Conservation (phyloP, 1,284 basidiomycete genomes). For the Rhodotorula glutinis region DNA sequence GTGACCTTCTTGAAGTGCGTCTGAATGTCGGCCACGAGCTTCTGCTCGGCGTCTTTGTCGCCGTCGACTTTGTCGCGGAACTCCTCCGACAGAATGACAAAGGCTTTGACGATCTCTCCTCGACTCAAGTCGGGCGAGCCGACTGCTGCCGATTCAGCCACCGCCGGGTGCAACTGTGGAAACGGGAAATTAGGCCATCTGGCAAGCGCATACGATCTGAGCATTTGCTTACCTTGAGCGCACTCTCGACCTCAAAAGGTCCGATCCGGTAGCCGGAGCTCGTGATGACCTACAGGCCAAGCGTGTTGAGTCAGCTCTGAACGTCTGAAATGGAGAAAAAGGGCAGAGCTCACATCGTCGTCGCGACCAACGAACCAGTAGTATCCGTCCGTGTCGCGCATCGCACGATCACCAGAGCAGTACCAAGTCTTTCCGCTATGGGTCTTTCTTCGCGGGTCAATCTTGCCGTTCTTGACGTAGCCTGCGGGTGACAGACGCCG, state of each 20-base stretch:
- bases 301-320: no score
- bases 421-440: constrained; percentile 36
- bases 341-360: constrained; percentile 25
- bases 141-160: constrained; percentile 37
- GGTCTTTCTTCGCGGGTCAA: constrained; percentile 27
- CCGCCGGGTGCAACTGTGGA: constrained; percentile 34
- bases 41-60: constrained; percentile 3
- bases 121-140: constrained; percentile 31
- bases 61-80: constrained; percentile 13
- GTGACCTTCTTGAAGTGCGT: constrained; percentile 21
- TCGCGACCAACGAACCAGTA: constrained; percentile 35
- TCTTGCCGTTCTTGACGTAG: constrained; percentile 38
- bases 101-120: constrained; percentile 38
- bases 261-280: constrained; percentile 33
- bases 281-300: constrained; percentile 27
- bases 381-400: constrained; percentile 31
- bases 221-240: constrained; percentile 23
- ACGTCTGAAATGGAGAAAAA: no score
- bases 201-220: not conserved
- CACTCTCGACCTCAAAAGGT: constrained; percentile 38
- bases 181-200: no score
- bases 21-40: constrained; percentile 28
- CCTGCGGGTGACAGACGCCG: no score
- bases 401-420: constrained; percentile 32
- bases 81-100: constrained; percentile 27